A percentile compares a stretch with the other conserved stretches of the same genome.
Conservation (phyloP, 2,329 filamentous ascomycete genomes). For the Ramichloridium luteum region DNA sequence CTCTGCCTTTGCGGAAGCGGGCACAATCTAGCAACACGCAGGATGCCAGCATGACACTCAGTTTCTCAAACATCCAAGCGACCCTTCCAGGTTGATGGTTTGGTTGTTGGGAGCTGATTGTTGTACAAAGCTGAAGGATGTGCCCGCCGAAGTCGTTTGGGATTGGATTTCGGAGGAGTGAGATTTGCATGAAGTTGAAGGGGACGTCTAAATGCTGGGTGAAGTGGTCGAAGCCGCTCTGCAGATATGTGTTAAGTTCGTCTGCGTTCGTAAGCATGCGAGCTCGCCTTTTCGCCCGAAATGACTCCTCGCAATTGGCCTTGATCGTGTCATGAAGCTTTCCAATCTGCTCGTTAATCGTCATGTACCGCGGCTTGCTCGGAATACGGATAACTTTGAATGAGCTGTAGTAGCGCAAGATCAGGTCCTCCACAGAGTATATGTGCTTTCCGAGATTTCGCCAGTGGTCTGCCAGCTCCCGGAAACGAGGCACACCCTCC, state of each 20-base stretch:
- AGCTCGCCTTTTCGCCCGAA: conserved; percentile 31
- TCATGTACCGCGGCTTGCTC: conserved; percentile 31
- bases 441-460: conserved; percentile 30
- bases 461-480: conserved; percentile 34
- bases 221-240: conserved; percentile 41
- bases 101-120: conserved; percentile 26
- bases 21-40: conserved; percentile 39
- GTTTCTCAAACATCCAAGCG: conserved; percentile 30
- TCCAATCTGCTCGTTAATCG: conserved; percentile 39
- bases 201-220: conserved; percentile 32
- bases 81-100: conserved; percentile 21
- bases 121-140: conserved; percentile 37
- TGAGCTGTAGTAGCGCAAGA: conserved; percentile 40
- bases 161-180: conserved; percentile 34
- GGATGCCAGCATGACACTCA: conserved; percentile 39
- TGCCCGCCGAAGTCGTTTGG: conserved; percentile 38
- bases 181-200: conserved; percentile 41
- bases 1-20: conserved; percentile 27
- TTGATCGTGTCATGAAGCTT: conserved; percentile 35
- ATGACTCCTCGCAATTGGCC: conserved; percentile 30
- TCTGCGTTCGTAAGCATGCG: conserved; percentile 38
- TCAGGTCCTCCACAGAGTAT: conserved; percentile 34
- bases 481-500: conserved; percentile 23
- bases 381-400: conserved; percentile 38
- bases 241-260: conserved; percentile 36